Base-by-base conservation (phyloP, 805 yeast species). In the Tetrapisispora namnaoensis region DNA sequence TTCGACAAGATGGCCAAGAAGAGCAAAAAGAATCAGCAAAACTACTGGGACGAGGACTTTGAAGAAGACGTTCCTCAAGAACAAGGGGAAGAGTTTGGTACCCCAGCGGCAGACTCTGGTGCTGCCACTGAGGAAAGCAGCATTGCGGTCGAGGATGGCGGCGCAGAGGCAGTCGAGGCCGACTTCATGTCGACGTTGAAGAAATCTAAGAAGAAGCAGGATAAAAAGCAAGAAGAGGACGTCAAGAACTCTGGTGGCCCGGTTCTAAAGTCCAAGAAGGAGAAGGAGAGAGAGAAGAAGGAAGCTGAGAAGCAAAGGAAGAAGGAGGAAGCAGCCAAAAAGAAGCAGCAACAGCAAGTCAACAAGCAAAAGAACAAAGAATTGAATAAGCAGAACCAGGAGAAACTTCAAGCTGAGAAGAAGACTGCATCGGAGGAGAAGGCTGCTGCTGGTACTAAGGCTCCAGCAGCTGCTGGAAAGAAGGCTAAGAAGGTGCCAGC, bases 221-320 rank as follows among this genome's bases (percentile, higher is more conserved):
- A 75, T 67, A 80, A 76, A 51, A 82, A 79, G 48, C 80, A 78
- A 52, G 81, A 79, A 57, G 78, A 77, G 48, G 76, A 77, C 53
- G 70, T 66, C 13, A 70, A 72, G 51, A 65, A 67, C 46, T 67
- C 21, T 28, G 69, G 64, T 32, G 88, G 78, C 30, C 88, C 91
- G 44, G 77, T 80, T 55, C 74, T 89, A 62, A 88, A 90, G 69
- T 80, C 91, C 50, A 93, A 91, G 78, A 89, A 91, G 70, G 98
- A 86, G 62, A 86, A 85, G 70, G 95, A 91, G 72, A 90, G 83
- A 72, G 95, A 93, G 69, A 87, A 86, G 80, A 95, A 91, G 68
- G 96, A 90, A 67, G 80, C 79, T 55, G 95, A 86, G 65, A 91
- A 91, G 75, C 86, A 83, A 58, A 77, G 82, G 68, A 91, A 91